Percentiles rank a stretch among this genome's conserved stretches.
Evolutionary conservation across 2,329 filamentous ascomycete genomes (phyloP).

Genomic region (Ophiostoma ips): DNA sequence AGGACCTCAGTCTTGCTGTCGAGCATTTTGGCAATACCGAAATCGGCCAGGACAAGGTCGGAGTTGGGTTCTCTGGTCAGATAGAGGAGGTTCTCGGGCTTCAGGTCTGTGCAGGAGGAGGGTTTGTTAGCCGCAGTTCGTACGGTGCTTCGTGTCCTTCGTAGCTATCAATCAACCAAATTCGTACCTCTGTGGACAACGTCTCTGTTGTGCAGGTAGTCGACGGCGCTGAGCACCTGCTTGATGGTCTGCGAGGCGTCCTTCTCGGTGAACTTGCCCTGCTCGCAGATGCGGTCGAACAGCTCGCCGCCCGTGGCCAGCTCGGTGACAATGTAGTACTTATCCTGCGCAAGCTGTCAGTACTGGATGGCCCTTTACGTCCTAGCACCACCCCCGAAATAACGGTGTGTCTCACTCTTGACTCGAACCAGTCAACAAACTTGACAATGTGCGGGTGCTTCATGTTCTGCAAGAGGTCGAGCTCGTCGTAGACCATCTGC

Average conservation of each 20-base stretch:
- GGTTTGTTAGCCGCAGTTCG: neutral
- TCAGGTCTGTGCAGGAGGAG: constrained; percentile 55
- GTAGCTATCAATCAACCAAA: no score
- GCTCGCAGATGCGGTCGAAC: constrained; percentile 95
- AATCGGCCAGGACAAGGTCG: constrained; percentile 85
- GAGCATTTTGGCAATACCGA: constrained; percentile 97
- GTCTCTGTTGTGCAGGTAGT: constrained; percentile 88
- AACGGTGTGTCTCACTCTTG: no score
- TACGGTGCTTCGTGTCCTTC: no score
- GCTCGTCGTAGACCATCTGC: constrained; percentile 95
- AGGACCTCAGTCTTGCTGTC: constrained; percentile 82
- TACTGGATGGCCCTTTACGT: no score
- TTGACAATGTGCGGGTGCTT: constrained; percentile 92
- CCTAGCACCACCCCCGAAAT: constrained; percentile 48
- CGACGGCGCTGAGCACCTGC: constrained; percentile 82
- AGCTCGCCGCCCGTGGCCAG: constrained; percentile 90
- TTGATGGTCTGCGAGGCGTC: constrained; percentile 92
- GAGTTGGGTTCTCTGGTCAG: constrained; percentile 65
- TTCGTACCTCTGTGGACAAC: constrained; percentile 87
- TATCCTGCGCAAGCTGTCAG: constrained; percentile 51
- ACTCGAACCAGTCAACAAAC: constrained; percentile 99
- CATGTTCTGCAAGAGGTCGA: constrained; percentile 82
- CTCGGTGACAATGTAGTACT: constrained; percentile 98
- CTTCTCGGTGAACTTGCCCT: constrained; percentile 96
- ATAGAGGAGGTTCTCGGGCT: constrained; percentile 95